Evolutionary conservation across 1,139 yeast species (phyloP).

Genomic region (Nakaseomyces sp.): DNA sequence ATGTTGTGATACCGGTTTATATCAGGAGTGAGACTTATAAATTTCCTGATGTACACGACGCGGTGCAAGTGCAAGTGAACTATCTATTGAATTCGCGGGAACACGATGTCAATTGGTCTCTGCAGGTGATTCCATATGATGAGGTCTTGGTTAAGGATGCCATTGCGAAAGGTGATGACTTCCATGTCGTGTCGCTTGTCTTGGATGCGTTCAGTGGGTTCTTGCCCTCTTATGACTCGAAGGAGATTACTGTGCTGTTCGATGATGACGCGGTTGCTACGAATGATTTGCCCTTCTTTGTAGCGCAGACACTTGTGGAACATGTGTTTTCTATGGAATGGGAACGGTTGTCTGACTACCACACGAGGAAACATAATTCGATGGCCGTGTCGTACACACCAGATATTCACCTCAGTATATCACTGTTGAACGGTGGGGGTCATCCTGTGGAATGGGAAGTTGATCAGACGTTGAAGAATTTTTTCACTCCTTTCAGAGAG

Average conservation of each 20-base stretch:
- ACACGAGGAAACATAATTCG: constrained; percentile 11
- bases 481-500: constrained; percentile 41
- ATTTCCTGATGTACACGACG: constrained; percentile 40
- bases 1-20: constrained; percentile 41
- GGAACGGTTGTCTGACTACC: constrained; percentile 15
- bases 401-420: constrained; percentile 57
- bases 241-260: constrained; percentile 41
- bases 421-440: constrained; percentile 50
- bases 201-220: constrained; percentile 23
- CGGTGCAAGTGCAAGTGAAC: constrained; percentile 36
- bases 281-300: constrained; percentile 53
- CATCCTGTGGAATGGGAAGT: constrained; percentile 52
- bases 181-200: constrained; percentile 24
- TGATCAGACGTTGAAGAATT: constrained; percentile 34
- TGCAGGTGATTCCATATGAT: constrained; percentile 24
- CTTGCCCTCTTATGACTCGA: constrained; percentile 27
- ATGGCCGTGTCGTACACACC: constrained; percentile 52
- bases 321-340: constrained; percentile 47
- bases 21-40: constrained; percentile 33
- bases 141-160: constrained; percentile 10
- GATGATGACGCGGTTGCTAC: constrained; percentile 41
- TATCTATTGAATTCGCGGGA: constrained; percentile 17
- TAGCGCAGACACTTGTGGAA: constrained; percentile 49
- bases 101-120: constrained; percentile 26
- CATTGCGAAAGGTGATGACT: constrained; percentile 13